Evolutionary conservation across 2,329 filamentous ascomycete genomes (phyloP), one percentile per base, ranked within the genome.

Genomic region (Hymenoscyphus scutula): DNA sequence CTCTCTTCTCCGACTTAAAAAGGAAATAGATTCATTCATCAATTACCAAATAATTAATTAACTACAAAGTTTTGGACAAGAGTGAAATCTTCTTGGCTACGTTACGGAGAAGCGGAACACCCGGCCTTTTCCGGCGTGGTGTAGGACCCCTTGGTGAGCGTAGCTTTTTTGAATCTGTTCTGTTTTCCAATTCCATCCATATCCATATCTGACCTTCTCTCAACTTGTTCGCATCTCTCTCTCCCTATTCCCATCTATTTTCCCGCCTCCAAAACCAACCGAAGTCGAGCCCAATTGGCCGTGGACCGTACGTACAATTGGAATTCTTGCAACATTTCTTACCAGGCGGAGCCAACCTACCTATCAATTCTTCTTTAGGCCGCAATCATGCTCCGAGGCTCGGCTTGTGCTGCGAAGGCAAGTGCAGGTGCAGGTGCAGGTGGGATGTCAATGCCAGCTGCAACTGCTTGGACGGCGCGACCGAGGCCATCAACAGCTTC

Each of bases 341-440:
- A 30, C 45, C 45, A 29, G 17, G n/a, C 15, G 45, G 8, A n/a
- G 29, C 58, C 58, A 59, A 59, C n/a, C n/a, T n/a, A n/a, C n/a
- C n/a, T n/a, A n/a, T 59, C 58, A 53, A 34, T 54, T 30, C 19
- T 37, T 30, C 19, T 25, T 38, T 19, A 5, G 27, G 53, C 19
- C 29, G 15, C n/a, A 17, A 54, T 25, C 30, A 59, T 59, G 58
- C 45, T 59, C 58, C 58, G 58, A 45, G 45, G 56, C 37, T 58
- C 56, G 45, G 41, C 41, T 27, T 48, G 56, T 37, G 30, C 19
- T 59, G 45, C 45, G n/a, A 59, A 45, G 32, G 58, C 41, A 53
- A 30, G 58, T n/a, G 58, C 41, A 38, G 48, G 58, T 59, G 58
- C 41, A 53, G 48, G 58, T n/a, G 58, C 41, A 38, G 48, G 58